Conservation (phyloP, 176 grass and related monocot genomes). For the Aegilops umbellulata region DNA sequence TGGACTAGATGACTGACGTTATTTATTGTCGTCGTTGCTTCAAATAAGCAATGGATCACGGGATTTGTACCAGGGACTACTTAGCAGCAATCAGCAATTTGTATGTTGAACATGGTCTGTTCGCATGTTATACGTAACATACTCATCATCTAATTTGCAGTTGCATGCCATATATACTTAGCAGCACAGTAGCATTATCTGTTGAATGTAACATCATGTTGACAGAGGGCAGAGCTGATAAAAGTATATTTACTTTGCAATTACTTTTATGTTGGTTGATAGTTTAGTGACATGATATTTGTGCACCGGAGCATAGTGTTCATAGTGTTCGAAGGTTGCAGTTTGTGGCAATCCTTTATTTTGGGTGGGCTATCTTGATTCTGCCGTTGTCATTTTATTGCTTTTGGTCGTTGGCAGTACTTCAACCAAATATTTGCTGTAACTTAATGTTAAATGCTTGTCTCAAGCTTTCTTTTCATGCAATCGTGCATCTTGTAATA, state of each 20-base stretch:
- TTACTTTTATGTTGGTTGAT: not conserved
- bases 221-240: not conserved
- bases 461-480: not conserved
- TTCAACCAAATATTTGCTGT: not conserved
- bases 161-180: not conserved
- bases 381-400: not conserved
- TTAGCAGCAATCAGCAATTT: too few species aligned
- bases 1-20: not conserved
- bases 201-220: not conserved
- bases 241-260: not conserved
- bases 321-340: not conserved
- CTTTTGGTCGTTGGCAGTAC: not conserved
- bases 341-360: not conserved
- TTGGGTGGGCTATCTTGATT: conserved; percentile 21
- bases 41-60: not conserved
- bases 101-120: too few species aligned
- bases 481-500: not conserved
- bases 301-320: not conserved
- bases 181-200: not conserved
- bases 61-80: not conserved
- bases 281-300: not conserved
- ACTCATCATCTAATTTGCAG: not conserved
- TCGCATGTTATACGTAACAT: too few species aligned
- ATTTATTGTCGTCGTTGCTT: not conserved
- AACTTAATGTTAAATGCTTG: not conserved